Evolutionary conservation across 257 asterid genomes (phyloP), one percentile per base, ranked within the genome.

Genomic region (Solanum piurae): DNA sequence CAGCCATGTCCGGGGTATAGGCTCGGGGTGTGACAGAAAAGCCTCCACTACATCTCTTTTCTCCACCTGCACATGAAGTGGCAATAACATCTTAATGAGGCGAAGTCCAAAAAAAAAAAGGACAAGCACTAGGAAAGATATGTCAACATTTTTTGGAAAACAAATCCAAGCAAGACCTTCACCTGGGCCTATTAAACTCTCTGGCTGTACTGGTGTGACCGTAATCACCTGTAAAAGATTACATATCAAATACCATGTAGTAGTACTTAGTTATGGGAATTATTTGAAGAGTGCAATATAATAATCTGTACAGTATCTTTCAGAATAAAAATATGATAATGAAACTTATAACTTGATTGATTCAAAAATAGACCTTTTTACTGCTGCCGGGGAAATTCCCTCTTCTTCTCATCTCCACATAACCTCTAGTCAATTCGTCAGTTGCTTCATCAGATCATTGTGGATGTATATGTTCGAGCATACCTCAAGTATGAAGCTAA

Each of bases 371-470:
- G 71, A 97, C 99, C 99, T 97, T 97, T 90, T 95, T 95, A 93
- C 99, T 94, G 92, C 98, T 97, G 92, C 99, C 98, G 6, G 98
- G 98, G 91, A 97, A 97, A 91, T 95, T 95, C 74, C 98, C 98
- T 89, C 98, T 92, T 93, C 91, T 89, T 92, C 99, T 95, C 98
- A 97, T 94, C 94, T 94, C 98, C 84, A 97, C 98, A 84, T 97
- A 97, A 23, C 98, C 99, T 90, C 96, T 90, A 16, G 95, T 95
- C 95, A 97, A 91, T 93, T 95, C 98, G 88, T 95, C 99, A 7
- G 98, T 98, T 88, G 98, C 98, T 91, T 97, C 98, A 91, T 97
- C 99, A 73, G 98, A 94, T 73, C 95, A 91, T 86, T 92, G 87
- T 23, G 98, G 98, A 89, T 97, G 98, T 89, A 95, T 94, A 86